Percentiles rank a stretch among this genome's conserved stretches.
Evolutionary conservation across 176 grass and related monocot species (phyloP).

Genomic region (Oryza meridionalis): DNA sequence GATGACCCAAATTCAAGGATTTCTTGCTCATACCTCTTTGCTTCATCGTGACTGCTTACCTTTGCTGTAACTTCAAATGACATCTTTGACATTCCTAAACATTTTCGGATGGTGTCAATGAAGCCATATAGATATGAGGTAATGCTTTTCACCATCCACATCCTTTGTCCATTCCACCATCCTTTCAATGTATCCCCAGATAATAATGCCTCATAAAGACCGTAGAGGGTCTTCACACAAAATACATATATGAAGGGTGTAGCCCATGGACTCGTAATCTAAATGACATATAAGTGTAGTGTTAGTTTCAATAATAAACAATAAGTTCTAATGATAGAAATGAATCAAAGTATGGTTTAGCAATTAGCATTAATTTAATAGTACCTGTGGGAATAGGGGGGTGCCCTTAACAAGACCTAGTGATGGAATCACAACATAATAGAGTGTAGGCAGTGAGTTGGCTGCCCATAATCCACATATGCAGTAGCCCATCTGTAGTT

Average conservation of each 20-base stretch:
- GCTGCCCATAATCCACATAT: slow-evolving; percentile 64
- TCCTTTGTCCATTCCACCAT: slow-evolving; percentile 85
- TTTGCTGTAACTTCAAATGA: slow-evolving; percentile 60
- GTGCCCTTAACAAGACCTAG: slow-evolving; percentile 69
- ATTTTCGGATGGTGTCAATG: slow-evolving; percentile 47
- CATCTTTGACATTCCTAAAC: slow-evolving; percentile 58
- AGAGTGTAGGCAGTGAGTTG: slow-evolving; percentile 64
- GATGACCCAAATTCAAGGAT: slow-evolving; percentile 70
- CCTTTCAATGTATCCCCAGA: slow-evolving; percentile 55
- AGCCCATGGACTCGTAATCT: slow-evolving; percentile 66
- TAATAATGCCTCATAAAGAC: slow-evolving; percentile 52
- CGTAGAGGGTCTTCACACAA: slow-evolving; percentile 40
- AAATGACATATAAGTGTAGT: slow-evolving; percentile 22
- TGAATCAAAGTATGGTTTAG: background rate
- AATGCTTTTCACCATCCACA: slow-evolving; percentile 70
- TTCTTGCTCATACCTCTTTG: slow-evolving; percentile 72
- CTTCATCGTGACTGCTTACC: slow-evolving; percentile 50
- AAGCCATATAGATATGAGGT: slow-evolving; percentile 61
- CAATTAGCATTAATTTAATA: background rate
- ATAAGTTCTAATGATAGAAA: background rate
- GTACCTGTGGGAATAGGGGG: slow-evolving; percentile 72
- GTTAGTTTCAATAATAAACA: slow-evolving; percentile 30
- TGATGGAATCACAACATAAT: slow-evolving; percentile 66
- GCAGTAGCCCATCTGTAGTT: slow-evolving; percentile 67
- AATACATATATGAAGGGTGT: slow-evolving; percentile 59